Conservation (phyloP, 495 filamentous ascomycete genomes). For the Niebla homalea region DNA sequence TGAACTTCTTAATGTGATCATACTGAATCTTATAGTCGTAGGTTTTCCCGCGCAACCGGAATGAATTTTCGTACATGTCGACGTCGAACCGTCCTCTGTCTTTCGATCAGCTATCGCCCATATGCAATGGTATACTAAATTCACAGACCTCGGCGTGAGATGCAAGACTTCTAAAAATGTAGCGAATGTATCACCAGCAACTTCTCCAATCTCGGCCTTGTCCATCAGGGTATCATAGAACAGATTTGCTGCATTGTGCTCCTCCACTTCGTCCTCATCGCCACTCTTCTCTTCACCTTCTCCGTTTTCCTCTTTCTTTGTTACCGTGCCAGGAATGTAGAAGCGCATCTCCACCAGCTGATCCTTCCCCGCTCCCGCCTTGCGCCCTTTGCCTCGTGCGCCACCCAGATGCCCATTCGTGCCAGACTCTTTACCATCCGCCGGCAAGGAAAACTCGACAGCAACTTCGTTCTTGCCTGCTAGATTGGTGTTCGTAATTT, state of each 20-base stretch:
- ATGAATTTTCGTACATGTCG: slow-evolving; percentile 98
- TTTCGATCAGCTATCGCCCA: slow-evolving; percentile 20
- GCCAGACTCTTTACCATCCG: slow-evolving; percentile 50
- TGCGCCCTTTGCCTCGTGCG: slow-evolving; percentile 68
- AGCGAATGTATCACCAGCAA: slow-evolving; percentile 91
- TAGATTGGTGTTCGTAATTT: slow-evolving; percentile 95
- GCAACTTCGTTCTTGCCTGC: slow-evolving; percentile 97
- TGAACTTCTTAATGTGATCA: slow-evolving; percentile 94
- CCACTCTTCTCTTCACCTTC: slow-evolving; percentile 56
- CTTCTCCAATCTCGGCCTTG: slow-evolving; percentile 98
- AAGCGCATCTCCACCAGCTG: slow-evolving; percentile 97
- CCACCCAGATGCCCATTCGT: slow-evolving; percentile 66
- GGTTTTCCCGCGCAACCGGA: slow-evolving; percentile 94
- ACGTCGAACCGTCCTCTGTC: slow-evolving; percentile 95
- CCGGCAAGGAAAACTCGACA: slow-evolving; percentile 74
- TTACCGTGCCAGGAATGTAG: slow-evolving; percentile 88
- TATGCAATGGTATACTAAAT: not conserved
- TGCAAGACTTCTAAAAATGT: slow-evolving; percentile 96
- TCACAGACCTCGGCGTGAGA: slow-evolving; percentile 77
- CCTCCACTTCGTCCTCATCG: slow-evolving; percentile 57
- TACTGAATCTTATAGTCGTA: slow-evolving; percentile 99
- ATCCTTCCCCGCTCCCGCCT: slow-evolving; percentile 74
- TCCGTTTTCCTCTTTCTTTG: slow-evolving; percentile 66
- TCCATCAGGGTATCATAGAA: slow-evolving; percentile 98
- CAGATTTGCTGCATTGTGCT: slow-evolving; percentile 83